Evolutionary conservation across 352 stramenopile species (phyloP), one percentile per base, ranked within the genome.

Genomic region (Pythium myriotylum): DNA sequence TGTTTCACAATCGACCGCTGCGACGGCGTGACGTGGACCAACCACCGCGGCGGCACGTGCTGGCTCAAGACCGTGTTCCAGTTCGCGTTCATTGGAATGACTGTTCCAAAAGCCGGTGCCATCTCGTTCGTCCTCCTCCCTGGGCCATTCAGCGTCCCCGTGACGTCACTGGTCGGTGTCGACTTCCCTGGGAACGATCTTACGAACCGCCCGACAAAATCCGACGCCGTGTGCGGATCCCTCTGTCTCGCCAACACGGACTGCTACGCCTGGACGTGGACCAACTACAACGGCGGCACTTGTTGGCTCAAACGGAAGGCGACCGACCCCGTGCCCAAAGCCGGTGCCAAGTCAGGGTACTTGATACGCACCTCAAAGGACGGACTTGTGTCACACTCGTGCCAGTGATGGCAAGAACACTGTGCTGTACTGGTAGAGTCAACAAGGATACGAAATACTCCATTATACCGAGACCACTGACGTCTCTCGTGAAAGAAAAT

Each of bases 301-400:
- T 86, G 77, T 50, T 88, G 70, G 65, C 63, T 87, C 24, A 88
- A 90, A 57, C 76, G 67, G n/a, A 20, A 35, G 26, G 35, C 33
- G 2, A 35, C 29, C 29, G 10, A 35, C 29, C 10, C 10, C 10
- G 29, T 35, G 29, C 29, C 5, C 29, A 35, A 35, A 10, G 29
- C 29, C 29, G 29, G 29, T 10, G 29, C 29, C 5, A 10, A 10
- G 29, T 35, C 29, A 5, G 29, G 29, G 5, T 35, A 35, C 29
- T 5, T 35, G 5, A 10, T 10, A 10, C 29, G 10, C 10, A 35
- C 29, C 29, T 5, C 29, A 35, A 5, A 35, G 29, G 10, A 10
- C 5, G 29, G 29, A 35, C 29, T 35, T 10, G 29, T 35, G 29
- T 35, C 29, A 10, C 29, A 10, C 29, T 10, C 29, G 29, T 35